These are phyloP conservation scores for Plantago lanceolata DNA, from an alignment of 305 asterid genomes.

Conservation along the genomic window DNA sequence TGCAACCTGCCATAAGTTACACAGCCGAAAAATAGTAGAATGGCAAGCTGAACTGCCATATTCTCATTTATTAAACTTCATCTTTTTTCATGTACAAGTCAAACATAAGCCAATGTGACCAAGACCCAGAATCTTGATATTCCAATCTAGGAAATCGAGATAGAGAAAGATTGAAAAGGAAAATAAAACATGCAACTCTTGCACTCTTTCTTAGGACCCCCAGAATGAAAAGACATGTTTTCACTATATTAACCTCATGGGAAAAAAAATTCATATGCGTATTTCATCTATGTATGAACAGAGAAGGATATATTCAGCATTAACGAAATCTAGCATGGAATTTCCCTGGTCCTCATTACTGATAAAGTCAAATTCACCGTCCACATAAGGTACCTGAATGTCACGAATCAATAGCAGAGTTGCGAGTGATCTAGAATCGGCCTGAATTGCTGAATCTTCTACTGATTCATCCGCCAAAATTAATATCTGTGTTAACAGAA, in stretches of 20 bases:
- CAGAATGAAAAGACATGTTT: neutral
- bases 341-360: neutral
- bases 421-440: constrained; percentile 93
- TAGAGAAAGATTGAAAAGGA: neutral
- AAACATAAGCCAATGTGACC: neutral
- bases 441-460: constrained; percentile 90
- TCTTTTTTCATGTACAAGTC: neutral
- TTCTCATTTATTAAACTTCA: neutral
- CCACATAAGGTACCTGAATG: constrained; percentile 60
- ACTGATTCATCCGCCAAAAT: constrained; percentile 93
- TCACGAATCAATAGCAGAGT: constrained; percentile 84
- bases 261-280: neutral
- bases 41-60: neutral
- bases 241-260: neutral
- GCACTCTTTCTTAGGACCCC: neutral
- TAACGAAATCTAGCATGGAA: neutral
- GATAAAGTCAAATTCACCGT: constrained; percentile 7
- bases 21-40: neutral
- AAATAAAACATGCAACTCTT: neutral
- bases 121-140: neutral
- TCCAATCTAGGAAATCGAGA: neutral
- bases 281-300: neutral
- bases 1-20: neutral
- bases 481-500: constrained; percentile 51
- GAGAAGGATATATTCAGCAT: neutral